Base-by-base conservation (phyloP, 352 stramenopile genomes). In the Globisporangium carolinianum region DNA sequence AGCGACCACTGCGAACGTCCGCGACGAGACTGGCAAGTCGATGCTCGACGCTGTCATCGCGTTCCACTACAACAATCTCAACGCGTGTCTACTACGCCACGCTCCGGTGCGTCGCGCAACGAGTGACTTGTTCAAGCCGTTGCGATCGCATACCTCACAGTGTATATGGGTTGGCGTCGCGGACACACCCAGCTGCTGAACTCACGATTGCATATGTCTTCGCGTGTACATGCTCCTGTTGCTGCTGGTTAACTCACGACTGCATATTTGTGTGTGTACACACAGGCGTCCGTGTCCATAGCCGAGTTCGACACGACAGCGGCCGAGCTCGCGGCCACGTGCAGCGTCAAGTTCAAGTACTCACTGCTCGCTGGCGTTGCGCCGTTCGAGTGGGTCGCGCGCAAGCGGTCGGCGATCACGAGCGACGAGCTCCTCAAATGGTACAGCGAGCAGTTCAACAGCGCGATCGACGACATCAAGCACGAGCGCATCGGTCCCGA, bases 281-380 rank as follows among this genome's bases (percentile, higher is more conserved):
- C 3, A 1, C 24, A 32, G 24, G 24, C 24, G 24, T 32, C 24
- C 24, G 24, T 32, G 24, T 32, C 24, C 24, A 32, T 32, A 32
- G 1, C 24, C 24, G 24, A 32, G 24, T 32, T 32, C 24, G 24
- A 32, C 24, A 32, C 24, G 24, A 32, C 24, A 11, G 11, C 37
- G n/a, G 38, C 24, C 38, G 56, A 60, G 42, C 61, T 79, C 39
- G 54, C 72, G 41, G 47, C 18, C 14, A 65, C 64, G 53, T 79
- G 72, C 65, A 75, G 73, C 59, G 61, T 81, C 62, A 75, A 71
- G 56, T 70, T 80, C 53, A 66, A 68, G 53, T 80, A 80, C 61
- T 79, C 68, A 49, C 39, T 79, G 6, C 67, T 73, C 37, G 65
- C 68, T 9, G 68, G 68, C 3, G 58, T 60, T 9, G 57, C 68